These are phyloP conservation scores for Uronychia binucleata DNA, from an alignment of 73 alveolate species.

Conservation along the genomic window DNA sequence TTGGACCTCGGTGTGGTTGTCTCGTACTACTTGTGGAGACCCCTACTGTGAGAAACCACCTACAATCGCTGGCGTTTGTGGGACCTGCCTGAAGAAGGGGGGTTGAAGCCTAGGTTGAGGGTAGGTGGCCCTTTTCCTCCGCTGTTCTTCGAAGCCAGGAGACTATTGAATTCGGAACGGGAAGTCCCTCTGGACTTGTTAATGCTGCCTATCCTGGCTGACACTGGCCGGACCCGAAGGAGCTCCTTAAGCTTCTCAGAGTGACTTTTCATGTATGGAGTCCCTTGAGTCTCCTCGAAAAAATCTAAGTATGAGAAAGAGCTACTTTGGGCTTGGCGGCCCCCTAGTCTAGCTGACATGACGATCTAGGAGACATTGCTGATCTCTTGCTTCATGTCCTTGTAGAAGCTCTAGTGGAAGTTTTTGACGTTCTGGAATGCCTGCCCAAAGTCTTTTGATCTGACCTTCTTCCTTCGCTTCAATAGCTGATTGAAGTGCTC, in stretches of 20 bases:
- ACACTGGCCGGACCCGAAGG: background rate
- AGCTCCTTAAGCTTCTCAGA: background rate
- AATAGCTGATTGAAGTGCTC: background rate
- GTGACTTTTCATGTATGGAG: background rate
- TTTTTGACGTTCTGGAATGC: background rate
- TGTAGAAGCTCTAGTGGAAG: background rate
- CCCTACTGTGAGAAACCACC: too few species aligned
- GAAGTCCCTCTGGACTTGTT: too few species aligned
- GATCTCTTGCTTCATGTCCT: background rate
- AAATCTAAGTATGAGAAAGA: background rate
- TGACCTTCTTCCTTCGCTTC: background rate
- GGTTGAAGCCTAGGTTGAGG: too few species aligned
- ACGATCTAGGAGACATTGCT: background rate
- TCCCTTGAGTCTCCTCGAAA: background rate
- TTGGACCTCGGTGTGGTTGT: too few species aligned
- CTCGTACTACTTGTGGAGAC: too few species aligned
- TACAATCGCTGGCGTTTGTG: too few species aligned
- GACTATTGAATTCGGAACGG: too few species aligned
- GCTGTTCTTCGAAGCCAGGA: too few species aligned
- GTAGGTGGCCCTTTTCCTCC: too few species aligned
- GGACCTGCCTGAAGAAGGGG: too few species aligned
- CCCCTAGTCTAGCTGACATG: conserved; percentile 12
- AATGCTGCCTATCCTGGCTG: background rate
- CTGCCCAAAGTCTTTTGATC: background rate
- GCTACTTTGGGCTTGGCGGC: background rate